These are phyloP conservation scores for Crataegus laevigata DNA, from an alignment of 306 rosid genomes.

Conservation along the genomic window DNA sequence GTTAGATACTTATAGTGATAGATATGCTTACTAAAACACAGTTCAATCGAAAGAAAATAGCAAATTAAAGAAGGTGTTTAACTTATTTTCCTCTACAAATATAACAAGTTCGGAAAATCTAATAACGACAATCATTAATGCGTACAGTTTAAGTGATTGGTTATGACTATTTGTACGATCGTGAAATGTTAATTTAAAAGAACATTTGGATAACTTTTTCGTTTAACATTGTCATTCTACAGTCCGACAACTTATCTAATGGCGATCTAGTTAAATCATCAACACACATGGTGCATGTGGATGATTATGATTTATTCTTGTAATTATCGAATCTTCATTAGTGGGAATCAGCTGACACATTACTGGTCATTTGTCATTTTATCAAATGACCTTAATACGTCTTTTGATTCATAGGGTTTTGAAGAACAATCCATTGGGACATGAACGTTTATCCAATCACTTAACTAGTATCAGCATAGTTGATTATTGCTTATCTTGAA, in stretches of 20 bases:
- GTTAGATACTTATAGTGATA: background rate
- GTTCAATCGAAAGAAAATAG: background rate
- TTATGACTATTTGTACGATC: background rate
- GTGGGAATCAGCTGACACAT: background rate
- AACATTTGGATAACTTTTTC: background rate
- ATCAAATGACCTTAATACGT: background rate
- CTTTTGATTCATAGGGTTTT: background rate
- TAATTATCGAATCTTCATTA: background rate
- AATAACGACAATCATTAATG: background rate
- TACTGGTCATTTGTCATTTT: background rate
- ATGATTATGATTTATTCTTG: background rate
- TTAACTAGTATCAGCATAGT: background rate
- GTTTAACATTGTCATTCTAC: no score
- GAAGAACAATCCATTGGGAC: background rate
- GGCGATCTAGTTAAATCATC: constrained; percentile 15
- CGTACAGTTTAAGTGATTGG: background rate
- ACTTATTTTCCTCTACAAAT: background rate
- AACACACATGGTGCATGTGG: background rate
- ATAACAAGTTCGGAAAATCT: background rate
- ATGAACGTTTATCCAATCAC: background rate
- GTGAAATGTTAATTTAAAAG: background rate
- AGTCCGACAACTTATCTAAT: constrained; percentile 11
- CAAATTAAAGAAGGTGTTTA: background rate
- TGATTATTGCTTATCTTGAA: constrained; percentile 2
- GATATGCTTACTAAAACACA: no score